Evolutionary conservation across 2,329 filamentous ascomycete species (phyloP).

Genomic region (Colletotrichum cordylinicola): DNA sequence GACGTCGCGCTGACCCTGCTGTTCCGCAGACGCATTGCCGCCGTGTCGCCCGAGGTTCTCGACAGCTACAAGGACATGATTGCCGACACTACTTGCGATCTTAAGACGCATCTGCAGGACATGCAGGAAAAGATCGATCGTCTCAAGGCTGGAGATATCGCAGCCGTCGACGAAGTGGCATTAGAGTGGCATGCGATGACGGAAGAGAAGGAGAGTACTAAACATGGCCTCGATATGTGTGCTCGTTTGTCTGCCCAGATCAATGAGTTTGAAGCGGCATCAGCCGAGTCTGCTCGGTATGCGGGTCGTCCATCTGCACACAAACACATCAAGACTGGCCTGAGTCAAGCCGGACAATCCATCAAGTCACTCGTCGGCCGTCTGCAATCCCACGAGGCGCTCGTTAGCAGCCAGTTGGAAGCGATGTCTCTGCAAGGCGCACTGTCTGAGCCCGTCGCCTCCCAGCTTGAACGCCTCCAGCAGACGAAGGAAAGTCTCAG

Average conservation of each 20-base stretch:
- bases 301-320: constrained; percentile 24
- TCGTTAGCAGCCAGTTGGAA: constrained; percentile 23
- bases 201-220: constrained; percentile 27
- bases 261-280: constrained; percentile 5
- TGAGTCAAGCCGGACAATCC: constrained; percentile 21
- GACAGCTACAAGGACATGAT: constrained; percentile 26
- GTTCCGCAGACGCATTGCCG: background rate
- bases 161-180: constrained; percentile 9
- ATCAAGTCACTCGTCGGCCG: constrained; percentile 22
- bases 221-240: constrained; percentile 27
- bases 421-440: constrained; percentile 19
- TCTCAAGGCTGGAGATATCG: background rate
- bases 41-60: constrained; percentile 20
- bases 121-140: constrained; percentile 5
- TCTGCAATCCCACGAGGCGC: constrained; percentile 21
- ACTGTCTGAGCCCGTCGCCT: background rate
- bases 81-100: constrained; percentile 2
- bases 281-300: constrained; percentile 21
- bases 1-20: background rate
- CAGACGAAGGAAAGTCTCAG: constrained; percentile 27
- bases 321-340: constrained; percentile 22
- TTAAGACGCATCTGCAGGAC: constrained; percentile 6
- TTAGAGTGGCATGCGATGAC: background rate
- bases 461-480: constrained; percentile 23
- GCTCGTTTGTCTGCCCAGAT: constrained; percentile 27